Evolutionary conservation across 1,139 yeast genomes (phyloP), one percentile per base, ranked within the genome.

Genomic region (Geotrichum australiense): DNA sequence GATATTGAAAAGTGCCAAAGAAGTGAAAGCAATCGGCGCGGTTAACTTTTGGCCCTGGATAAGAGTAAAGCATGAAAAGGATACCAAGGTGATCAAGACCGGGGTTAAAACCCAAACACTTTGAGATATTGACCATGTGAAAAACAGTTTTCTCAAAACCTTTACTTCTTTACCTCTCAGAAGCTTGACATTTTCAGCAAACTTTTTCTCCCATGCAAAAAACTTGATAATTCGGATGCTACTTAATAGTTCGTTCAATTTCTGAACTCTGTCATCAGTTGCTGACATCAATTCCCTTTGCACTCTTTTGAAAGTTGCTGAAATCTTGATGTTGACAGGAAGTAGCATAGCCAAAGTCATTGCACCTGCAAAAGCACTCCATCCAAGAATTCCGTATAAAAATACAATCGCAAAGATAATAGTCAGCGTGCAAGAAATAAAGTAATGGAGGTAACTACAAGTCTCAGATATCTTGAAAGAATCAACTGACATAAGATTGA

Each of bases 161-260:
- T 56, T 48, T 49, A 89, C 63, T 62, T 91, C 98, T 43, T 78
- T 76, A 29, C 72, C 72, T 69, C 98, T 80, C 42, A 87, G 70
- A 27, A 74, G 70, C 64, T 78, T 65, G 46, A 91, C 83, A 34
- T 76, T 77, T 43, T 80, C 76, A 50, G 76, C 79, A 61, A 91
- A 89, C 55, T 82, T 80, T 34, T 76, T 73, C 63, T 91, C 98
- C 97, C 98, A 91, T 4, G 96, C 96, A 61, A 91, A 91, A 58
- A 84, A 87, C 64, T 91, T 91, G 68, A 91, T 81, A 55, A 91
- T 85, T 62, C 97, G 76, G 50, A 91, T 89, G 52, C 93, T 82
- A 63, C 83, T 94, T 54, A 91, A 76, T n/a, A 94, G 77, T 65
- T 91, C 98, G 59, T 87, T 91, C 54, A 91, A 73, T 62, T 85